Evolutionary conservation across 768 basidiomycete species (phyloP).

Genomic region (Lactarius tabidus): DNA sequence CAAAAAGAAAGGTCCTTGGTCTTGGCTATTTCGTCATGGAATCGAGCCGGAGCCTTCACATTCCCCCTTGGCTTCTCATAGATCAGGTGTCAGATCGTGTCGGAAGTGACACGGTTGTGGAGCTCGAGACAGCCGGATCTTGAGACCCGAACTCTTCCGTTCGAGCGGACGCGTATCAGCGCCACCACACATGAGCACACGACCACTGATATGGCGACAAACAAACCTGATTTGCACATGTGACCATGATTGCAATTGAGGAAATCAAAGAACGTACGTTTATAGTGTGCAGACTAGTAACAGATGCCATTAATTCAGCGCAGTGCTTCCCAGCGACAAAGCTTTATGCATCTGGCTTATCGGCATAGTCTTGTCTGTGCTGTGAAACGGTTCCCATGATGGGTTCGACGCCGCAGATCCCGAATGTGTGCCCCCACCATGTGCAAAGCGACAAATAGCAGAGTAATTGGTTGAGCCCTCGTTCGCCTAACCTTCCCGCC

Average conservation of each 20-base stretch:
- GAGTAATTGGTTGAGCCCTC: neutral
- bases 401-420: conserved; percentile 44
- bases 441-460: neutral
- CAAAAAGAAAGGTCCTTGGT: conserved; percentile 26
- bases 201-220: neutral
- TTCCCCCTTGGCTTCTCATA: conserved; percentile 41
- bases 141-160: conserved; percentile 39
- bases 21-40: conserved; percentile 32
- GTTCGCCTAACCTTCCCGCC: conserved; percentile 27
- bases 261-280: conserved; percentile 40
- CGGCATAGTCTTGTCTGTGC: neutral
- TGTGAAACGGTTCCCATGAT: neutral
- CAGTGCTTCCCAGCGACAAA: conserved; percentile 39
- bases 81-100: conserved; percentile 41
- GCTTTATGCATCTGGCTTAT: conserved; percentile 1
- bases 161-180: conserved; percentile 37
- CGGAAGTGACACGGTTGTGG: conserved; percentile 38
- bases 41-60: conserved; percentile 30
- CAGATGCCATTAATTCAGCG: conserved; percentile 31
- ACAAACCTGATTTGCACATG: conserved; percentile 27
- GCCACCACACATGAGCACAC: neutral
- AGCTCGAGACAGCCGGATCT: conserved; percentile 40
- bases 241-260: conserved; percentile 47
- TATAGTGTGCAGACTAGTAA: too few species aligned
- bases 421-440: conserved; percentile 28